Conservation (phyloP, 1,284 basidiomycete genomes). For the Uromyces viciae-fabae region DNA sequence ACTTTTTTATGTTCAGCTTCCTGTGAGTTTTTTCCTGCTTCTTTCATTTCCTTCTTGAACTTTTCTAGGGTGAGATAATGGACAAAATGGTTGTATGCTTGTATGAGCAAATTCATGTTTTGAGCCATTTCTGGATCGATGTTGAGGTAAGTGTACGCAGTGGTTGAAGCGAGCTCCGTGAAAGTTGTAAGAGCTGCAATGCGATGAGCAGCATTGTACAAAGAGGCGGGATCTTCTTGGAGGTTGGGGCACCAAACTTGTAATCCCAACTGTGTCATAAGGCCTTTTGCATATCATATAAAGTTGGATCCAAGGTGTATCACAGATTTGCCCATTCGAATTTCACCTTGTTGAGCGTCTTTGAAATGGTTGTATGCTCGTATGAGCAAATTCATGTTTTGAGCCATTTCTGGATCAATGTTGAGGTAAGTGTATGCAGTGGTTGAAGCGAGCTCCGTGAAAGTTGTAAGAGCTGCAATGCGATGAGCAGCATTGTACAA, state of each 20-base stretch:
- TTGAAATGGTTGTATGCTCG: conserved; percentile 29
- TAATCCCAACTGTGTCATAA: conserved; percentile 8
- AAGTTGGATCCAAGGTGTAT: conserved; percentile 32
- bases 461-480: conserved; percentile 14
- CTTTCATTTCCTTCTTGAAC: background rate
- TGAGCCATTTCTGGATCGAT: background rate
- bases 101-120: conserved; percentile 7
- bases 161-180: background rate
- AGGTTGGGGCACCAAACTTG: conserved; percentile 22
- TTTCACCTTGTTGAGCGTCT: background rate
- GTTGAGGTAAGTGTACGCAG: conserved; percentile 18
- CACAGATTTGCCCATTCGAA: background rate
- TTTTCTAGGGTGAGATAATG: background rate
- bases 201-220: conserved; percentile 24
- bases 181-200: conserved; percentile 23
- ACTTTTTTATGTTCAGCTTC: background rate
- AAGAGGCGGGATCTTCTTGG: background rate
- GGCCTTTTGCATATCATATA: conserved; percentile 9
- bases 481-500: conserved; percentile 26
- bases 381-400: conserved; percentile 7
- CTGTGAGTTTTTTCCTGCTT: conserved; percentile 6
- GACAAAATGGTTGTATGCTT: conserved; percentile 32
- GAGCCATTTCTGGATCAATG: background rate
- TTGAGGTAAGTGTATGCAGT: conserved; percentile 19
- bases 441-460: background rate